A percentile compares a stretch with the other conserved stretches of the same genome.
Evolutionary conservation across 1,284 basidiomycete genomes (phyloP).

Genomic region (Melampsora americana): DNA sequence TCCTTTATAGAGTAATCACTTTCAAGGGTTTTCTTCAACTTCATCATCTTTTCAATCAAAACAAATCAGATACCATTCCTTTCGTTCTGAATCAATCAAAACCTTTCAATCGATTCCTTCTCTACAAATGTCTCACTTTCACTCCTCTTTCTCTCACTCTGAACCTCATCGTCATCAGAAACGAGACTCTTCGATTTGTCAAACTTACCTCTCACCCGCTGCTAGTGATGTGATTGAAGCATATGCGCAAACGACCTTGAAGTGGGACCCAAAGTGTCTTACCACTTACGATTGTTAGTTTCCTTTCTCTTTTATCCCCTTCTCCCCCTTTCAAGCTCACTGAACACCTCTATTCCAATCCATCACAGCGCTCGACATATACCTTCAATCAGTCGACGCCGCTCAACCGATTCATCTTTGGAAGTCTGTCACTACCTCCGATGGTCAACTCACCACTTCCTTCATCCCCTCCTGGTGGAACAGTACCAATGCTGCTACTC

Average conservation of each 20-base stretch:
- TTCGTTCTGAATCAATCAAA: too few relatives aligned
- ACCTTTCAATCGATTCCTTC: too few relatives aligned
- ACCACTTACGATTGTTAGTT: background rate
- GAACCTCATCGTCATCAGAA: too few relatives aligned
- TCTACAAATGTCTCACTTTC: too few relatives aligned
- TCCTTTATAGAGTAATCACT: too few relatives aligned
- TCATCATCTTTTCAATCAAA: too few relatives aligned
- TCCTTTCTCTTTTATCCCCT: background rate
- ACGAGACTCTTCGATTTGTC: background rate
- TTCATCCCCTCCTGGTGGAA: slow-evolving; percentile 41
- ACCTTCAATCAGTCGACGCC: slow-evolving; percentile 33
- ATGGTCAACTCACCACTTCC: slow-evolving; percentile 12
- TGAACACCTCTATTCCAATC: background rate
- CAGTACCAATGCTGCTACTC: slow-evolving; percentile 13
- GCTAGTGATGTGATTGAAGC: slow-evolving; percentile 7
- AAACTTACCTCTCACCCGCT: background rate
- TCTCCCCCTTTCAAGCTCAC: background rate
- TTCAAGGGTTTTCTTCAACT: too few relatives aligned
- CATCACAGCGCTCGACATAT: slow-evolving; percentile 27
- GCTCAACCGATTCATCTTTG: slow-evolving; percentile 37
- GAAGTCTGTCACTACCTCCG: slow-evolving; percentile 33
- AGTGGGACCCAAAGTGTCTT: slow-evolving; percentile 11
- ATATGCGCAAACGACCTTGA: background rate
- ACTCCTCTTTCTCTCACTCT: too few relatives aligned
- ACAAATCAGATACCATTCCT: too few relatives aligned